Base-by-base conservation (phyloP, 1,284 basidiomycete genomes). In the Austroboletus niveus region DNA sequence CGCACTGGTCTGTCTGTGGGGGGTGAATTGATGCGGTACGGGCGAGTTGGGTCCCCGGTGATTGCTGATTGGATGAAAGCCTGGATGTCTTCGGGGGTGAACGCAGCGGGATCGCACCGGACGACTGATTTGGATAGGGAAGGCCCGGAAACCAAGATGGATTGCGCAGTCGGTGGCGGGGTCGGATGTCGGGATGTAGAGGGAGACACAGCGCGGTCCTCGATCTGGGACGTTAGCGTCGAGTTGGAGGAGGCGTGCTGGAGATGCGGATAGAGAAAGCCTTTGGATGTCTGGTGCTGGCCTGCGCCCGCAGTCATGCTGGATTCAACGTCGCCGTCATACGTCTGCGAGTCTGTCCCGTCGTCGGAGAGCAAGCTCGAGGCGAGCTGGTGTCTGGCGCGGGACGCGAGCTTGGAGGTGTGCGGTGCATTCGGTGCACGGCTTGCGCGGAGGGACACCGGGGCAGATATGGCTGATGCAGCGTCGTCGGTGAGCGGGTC, bases 311-410 rank as follows among this genome's bases (percentile, higher is more conserved):
- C 79, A n/a, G 81, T 87, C 6, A 86, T 82, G 63, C 81, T 85
- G 46, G 82, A 87, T 68, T 95, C 92, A 53, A 95, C 77, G 70
- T 95, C 92, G 40, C 92, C 92, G 63, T 95, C 92, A 67, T 94
- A 94, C 0, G 92, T 94, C 31, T 87, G 87, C 0, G 85, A 88
- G 63, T 91, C 89, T 10, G 87, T 78, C 52, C 87, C 85, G 47
- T 87, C 87, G 58, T 88, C 86, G 20, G 80, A 84, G 51, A 84
- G 68, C 53, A 86, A 59, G 52, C 74, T 75, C 40, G 76, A 72
- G 11, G 78, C 81, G n/a, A 81, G 75, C 51, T 80, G 79, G 64
- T 82, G 82, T 54, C 75, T 76, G 47, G 64, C 61, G 39, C 72
- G 71, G 43, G 71, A 55, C 4, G 61, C 40, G 20, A 55, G 45